phyloP scores from a whole-genome alignment of 2,329 filamentous ascomycete genomes.

The Botryotinia convoluta region DNA sequence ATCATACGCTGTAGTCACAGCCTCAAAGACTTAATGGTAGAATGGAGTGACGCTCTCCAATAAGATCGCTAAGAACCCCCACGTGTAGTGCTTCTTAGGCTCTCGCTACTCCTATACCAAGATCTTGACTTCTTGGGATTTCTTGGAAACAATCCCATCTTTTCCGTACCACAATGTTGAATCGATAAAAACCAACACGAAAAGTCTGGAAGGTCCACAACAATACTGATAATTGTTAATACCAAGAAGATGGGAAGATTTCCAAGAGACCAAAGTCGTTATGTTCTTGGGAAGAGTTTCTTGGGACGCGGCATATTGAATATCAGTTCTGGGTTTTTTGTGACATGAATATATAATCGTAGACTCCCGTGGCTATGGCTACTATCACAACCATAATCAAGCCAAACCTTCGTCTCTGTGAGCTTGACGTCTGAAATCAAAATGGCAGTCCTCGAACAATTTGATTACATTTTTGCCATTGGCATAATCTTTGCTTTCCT shows the following conservation, averaged over 20 bases:
- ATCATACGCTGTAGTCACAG: not conserved
- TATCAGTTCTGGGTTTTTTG: not conserved
- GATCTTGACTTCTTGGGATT: slow-evolving; percentile 6
- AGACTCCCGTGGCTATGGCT: not conserved
- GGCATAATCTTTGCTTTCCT: slow-evolving; percentile 50
- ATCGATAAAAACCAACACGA: not conserved
- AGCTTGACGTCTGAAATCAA: not conserved
- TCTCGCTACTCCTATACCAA: not conserved
- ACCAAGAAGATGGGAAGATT: not conserved
- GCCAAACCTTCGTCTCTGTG: not conserved
- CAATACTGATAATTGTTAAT: not conserved
- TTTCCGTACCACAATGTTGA: not conserved
- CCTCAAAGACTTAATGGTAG: not conserved
- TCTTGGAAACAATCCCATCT: not conserved
- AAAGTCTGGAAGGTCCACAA: not conserved
- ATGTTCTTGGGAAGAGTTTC: not conserved
- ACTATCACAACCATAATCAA: not conserved
- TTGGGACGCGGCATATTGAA: not conserved
- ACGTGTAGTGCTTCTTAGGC: slow-evolving; percentile 4
- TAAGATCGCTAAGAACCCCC: not conserved
- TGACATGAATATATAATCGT: not conserved
- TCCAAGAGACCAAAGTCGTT: not conserved
- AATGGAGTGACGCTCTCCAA: not conserved
- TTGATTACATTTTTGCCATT: slow-evolving; percentile 13
- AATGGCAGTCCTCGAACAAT: slow-evolving; percentile 14